Percentiles rank a stretch among this genome's conserved stretches.
Evolutionary conservation across 2,329 filamentous ascomycete species (phyloP).

Genomic region (Trichophyton mentagrophytes): DNA sequence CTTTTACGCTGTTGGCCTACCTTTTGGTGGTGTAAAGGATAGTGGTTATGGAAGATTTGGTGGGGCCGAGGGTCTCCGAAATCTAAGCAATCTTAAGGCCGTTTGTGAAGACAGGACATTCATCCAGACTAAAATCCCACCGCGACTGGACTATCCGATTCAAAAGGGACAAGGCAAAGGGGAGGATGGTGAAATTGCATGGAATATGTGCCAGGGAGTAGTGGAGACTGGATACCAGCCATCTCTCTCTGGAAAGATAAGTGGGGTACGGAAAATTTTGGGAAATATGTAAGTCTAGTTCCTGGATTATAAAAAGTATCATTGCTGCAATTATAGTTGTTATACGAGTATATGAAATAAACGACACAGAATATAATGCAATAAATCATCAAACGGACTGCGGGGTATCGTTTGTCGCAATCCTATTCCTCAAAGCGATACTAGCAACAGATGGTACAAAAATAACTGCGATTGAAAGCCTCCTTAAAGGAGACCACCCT

Average conservation of each 20-base stretch:
- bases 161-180: conserved; percentile 41
- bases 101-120: conserved; percentile 62
- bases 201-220: conserved; percentile 39
- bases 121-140: conserved; percentile 64
- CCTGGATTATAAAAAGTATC: not conserved
- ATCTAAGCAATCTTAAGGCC: conserved; percentile 76
- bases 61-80: conserved; percentile 72
- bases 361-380: not conserved
- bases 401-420: not conserved
- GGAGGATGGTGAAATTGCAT: conserved; percentile 48
- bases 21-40: conserved; percentile 82
- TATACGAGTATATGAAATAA: not conserved
- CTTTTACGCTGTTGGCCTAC: conserved; percentile 86
- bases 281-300: conserved; percentile 23
- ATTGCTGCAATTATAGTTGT: not conserved
- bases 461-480: not conserved
- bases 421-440: not conserved
- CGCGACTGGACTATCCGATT: conserved; percentile 70
- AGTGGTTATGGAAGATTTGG: conserved; percentile 91
- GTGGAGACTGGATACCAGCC: conserved; percentile 36
- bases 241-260: conserved; percentile 30
- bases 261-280: conserved; percentile 27
- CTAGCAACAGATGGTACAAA: not conserved
- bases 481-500: not conserved
- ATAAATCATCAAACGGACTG: not conserved